Evolutionary conservation across 108 stramenopile genomes (phyloP).

Genomic region (Stephanodiscus minutulus): DNA sequence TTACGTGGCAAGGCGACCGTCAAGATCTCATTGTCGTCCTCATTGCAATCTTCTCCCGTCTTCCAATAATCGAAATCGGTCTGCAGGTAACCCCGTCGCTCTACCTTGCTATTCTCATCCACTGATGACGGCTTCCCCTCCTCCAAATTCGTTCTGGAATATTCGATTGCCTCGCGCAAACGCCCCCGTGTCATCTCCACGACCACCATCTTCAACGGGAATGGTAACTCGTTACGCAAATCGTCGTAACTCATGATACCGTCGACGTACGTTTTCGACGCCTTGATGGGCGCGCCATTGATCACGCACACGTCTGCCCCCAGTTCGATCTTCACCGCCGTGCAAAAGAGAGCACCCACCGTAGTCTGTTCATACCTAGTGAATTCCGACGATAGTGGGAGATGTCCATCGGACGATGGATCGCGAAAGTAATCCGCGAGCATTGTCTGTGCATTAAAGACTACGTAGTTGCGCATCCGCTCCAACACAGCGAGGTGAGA

Average conservation of each 20-base stretch:
- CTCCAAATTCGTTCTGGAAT: conserved; percentile 63
- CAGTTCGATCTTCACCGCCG: conserved; percentile 65
- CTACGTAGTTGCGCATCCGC: conserved; percentile 57
- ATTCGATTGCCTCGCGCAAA: conserved; percentile 63
- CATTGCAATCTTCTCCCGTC: neutral
- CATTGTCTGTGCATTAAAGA: conserved; percentile 52
- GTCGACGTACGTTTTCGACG: conserved; percentile 44
- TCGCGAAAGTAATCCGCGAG: conserved; percentile 32
- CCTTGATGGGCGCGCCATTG: conserved; percentile 82
- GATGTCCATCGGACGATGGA: conserved; percentile 16
- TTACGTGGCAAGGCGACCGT: conserved; percentile 78
- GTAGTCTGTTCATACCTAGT: conserved; percentile 72
- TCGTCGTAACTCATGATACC: conserved; percentile 67
- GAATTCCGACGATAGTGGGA: conserved; percentile 56
- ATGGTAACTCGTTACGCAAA: conserved; percentile 78
- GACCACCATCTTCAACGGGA: conserved; percentile 81
- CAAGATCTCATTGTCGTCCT: conserved; percentile 45
- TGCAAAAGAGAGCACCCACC: conserved; percentile 67
- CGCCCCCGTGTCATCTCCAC: conserved; percentile 65
- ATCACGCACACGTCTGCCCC: conserved; percentile 68
- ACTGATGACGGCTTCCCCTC: conserved; percentile 36
- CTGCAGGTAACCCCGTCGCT: conserved; percentile 68
- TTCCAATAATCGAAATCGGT: conserved; percentile 65
- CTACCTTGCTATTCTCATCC: conserved; percentile 39
- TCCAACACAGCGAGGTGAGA: conserved; percentile 55